Evolutionary conservation across 2,329 filamentous ascomycete genomes (phyloP), one percentile per base, ranked within the genome.

Genomic region (Monosporascus sp.): DNA sequence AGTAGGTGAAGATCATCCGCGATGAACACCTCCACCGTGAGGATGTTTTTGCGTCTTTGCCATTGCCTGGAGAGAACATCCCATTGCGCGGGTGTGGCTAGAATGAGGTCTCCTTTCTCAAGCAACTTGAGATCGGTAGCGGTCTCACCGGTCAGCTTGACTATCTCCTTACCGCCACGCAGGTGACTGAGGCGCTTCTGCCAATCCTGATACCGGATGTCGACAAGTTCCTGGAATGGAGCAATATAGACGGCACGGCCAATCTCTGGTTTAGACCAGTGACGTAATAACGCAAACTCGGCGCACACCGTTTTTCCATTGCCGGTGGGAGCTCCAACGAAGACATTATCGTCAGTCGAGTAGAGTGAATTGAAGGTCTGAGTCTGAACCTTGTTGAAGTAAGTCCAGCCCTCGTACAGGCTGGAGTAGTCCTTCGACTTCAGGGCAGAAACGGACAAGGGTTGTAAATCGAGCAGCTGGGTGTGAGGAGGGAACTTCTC

Each of bases 301-400:
- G 94, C 94, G 66, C 94, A 97, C 2, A 97, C 85, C 1, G 94
- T 97, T 79, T 99, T 99, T 54, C 94, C 94, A 67, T 90, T 96
- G 44, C 94, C 93, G 8, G 92, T 92, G 1, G 94, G 88, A n/a
- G 93, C 88, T 46, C 90, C 92, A 58, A 99, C 76, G 58, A 99
- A 90, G 22, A 97, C 91, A 64, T 95, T 97, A 63, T 97, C 90
- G 67, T 97, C 89, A 0, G 89, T 88, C 47, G 88, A 87, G 68
- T 90, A 97, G 0, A 99, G 75, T 1, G 92, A 91, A 67, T 96
- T 96, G 77, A 97, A 99, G 0, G 90, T 90, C 68, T 99, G 94
- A 0, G 94, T 97, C 71, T 99, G 95, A 14, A 99, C 89, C 69
- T 94, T 94, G 76, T 99, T 99, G 78, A 99, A 99, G 57, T 89